Evolutionary conservation across 1,139 yeast species (phyloP), one percentile per base, ranked within the genome.

Genomic region (Pichia sp.): DNA sequence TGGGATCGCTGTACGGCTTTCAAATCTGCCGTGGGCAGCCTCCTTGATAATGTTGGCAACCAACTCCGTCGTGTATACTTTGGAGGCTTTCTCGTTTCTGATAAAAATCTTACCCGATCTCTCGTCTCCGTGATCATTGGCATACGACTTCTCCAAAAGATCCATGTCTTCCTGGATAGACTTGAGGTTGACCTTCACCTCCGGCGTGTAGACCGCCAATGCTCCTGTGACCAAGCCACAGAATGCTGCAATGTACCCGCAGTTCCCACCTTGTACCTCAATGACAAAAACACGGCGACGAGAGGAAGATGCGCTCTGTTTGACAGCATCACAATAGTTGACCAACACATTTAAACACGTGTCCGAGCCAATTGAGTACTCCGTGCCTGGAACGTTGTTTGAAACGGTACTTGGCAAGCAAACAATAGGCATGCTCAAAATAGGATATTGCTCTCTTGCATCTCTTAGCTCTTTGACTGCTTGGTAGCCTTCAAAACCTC

Each of bases 361-460:
- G 67, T 93, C 98, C 38, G 93, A 76, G 57, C 99, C 99, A 54
- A 93, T 75, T 0, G 97, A 90, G 72, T 90, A 90, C 72, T 93
- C 97, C 2, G 97, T 85, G 57, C 98, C 99, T 13, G 99, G 99
- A 52, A 93, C 98, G 66, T 93, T 93, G 72, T 93, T 93, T n/a
- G 97, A 89, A 61, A 93, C 87, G 7, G 98, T 93, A 16, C 98
- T 96, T 16, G 99, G 98, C 56, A 93, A 78, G 60, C 90, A 86
- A 50, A 88, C 87, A 87, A 90, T 86, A 59, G 99, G 99, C 62
- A 93, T 90, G 68, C 92, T 82, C 76, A 93, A 89, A 19, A 95
- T 85, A 29, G 98, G 96, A 71, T 89, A 93, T 57, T 81, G 77
- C 44, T 70, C 68, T 68, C 95, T 81, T 34, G 93, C 88, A 61